A percentile compares a stretch with the other conserved stretches of the same genome.
Evolutionary conservation across 2,329 filamentous ascomycete species (phyloP).

Genomic region (Lasiodiplodia sp.): DNA sequence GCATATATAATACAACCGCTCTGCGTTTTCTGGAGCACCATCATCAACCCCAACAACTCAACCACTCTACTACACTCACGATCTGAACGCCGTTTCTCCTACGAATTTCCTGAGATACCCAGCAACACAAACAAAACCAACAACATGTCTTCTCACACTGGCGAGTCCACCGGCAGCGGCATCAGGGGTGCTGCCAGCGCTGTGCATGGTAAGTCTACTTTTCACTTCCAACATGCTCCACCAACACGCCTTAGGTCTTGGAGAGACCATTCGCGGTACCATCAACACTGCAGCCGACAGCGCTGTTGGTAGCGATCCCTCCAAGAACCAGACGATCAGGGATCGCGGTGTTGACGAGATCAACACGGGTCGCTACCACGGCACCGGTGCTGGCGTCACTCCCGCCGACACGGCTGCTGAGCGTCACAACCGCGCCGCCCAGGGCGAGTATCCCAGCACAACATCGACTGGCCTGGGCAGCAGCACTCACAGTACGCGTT

Average conservation of each 20-base stretch:
- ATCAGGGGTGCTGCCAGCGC: conserved; percentile 45
- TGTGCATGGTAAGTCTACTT: conserved; percentile 41
- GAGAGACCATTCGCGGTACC: conserved; percentile 49
- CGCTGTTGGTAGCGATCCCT: conserved; percentile 41
- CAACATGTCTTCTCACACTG: conserved; percentile 34
- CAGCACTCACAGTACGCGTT: not conserved
- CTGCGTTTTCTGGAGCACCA: conserved; percentile 14
- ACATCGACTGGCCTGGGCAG: conserved; percentile 8
- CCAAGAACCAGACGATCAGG: conserved; percentile 44
- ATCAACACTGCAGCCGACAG: conserved; percentile 46
- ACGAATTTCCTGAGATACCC: not conserved
- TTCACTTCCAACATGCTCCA: conserved; percentile 18
- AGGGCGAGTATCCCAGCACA: conserved; percentile 34
- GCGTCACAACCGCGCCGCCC: conserved; percentile 35
- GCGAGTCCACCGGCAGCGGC: conserved; percentile 39
- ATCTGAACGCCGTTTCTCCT: not conserved
- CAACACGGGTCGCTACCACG: conserved; percentile 33
- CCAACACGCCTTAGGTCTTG: conserved; percentile 40
- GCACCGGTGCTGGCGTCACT: conserved; percentile 40
- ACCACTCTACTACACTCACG: not conserved
- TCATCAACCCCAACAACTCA: conserved; percentile 28
- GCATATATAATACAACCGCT: conserved; percentile 17
- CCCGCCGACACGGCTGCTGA: conserved; percentile 40
- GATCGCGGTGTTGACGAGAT: conserved; percentile 45
- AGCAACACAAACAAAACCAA: conserved; percentile 35